Conservation (phyloP, 1,139 yeast species). For the Geotrichum australiense region DNA sequence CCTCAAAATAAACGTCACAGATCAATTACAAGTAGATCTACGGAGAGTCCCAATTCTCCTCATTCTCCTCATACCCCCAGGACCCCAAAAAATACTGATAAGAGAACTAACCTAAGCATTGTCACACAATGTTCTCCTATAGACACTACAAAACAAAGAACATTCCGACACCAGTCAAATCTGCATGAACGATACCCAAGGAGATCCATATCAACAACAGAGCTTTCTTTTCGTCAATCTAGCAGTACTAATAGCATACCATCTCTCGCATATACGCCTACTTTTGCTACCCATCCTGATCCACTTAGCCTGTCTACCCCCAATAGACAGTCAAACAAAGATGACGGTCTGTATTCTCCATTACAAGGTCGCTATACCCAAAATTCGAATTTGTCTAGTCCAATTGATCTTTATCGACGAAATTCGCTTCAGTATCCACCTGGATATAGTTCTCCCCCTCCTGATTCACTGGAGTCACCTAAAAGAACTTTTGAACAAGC, state of each 20-base stretch:
- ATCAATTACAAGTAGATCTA: too few species aligned
- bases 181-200: not conserved
- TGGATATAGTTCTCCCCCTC: not conserved
- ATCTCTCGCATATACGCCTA: not conserved
- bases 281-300: not conserved
- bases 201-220: not conserved
- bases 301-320: not conserved
- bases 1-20: too few species aligned
- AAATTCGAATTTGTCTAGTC: conserved; percentile 5
- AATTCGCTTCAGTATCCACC: conserved; percentile 7
- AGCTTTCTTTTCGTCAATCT: conserved; percentile 3
- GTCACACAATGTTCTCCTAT: not conserved
- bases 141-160: not conserved
- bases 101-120: too few species aligned
- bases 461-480: conserved; percentile 18
- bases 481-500: conserved; percentile 22
- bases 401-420: conserved; percentile 5
- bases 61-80: not conserved
- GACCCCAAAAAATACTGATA: not conserved
- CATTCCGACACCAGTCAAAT: not conserved
- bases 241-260: conserved; percentile 1
- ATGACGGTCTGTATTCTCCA: not conserved
- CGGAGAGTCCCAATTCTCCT: too few species aligned
- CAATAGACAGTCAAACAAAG: not conserved
- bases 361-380: not conserved